Evolutionary conservation across 2,329 filamentous ascomycete species (phyloP).

Genomic region (Ophiosphaerella narmari): DNA sequence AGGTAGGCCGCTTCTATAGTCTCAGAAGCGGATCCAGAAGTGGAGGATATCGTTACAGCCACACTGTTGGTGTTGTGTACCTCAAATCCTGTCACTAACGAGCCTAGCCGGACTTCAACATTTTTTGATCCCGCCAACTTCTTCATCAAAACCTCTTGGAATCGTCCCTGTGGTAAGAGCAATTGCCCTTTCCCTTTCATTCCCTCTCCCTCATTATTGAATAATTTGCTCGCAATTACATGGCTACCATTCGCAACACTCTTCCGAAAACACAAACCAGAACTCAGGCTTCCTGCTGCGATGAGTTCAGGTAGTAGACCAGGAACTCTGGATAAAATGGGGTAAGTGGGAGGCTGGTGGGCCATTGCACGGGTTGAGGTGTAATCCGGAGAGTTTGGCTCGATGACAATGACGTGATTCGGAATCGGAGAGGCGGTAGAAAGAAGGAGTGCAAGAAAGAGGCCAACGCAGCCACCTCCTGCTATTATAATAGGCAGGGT

Average conservation of each 20-base stretch:
- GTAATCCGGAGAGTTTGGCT: constrained; percentile 27
- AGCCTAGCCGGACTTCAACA: constrained; percentile 27
- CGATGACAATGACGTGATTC: constrained; percentile 42
- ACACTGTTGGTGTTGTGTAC: no score
- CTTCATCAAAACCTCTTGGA: constrained; percentile 32
- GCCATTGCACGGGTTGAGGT: constrained; percentile 49
- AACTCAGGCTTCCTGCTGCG: constrained; percentile 26
- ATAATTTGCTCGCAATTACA: constrained; percentile 35
- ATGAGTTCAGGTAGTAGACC: constrained; percentile 45
- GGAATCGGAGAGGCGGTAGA: constrained; percentile 35
- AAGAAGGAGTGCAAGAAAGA: constrained; percentile 48
- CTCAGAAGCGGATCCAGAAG: not conserved
- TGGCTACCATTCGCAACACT: constrained; percentile 24
- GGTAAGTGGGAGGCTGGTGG: constrained; percentile 49
- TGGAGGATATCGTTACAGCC: no score
- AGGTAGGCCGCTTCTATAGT: constrained; percentile 32
- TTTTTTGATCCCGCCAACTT: constrained; percentile 15
- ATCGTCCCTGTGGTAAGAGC: constrained; percentile 37
- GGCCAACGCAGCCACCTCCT: constrained; percentile 49
- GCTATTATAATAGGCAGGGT: constrained; percentile 42
- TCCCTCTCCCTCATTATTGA: constrained; percentile 25
- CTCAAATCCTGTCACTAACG: constrained; percentile 16
- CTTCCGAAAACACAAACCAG: constrained; percentile 37
- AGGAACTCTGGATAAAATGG: constrained; percentile 43
- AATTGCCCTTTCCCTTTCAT: constrained; percentile 31